A percentile compares a stretch with the other conserved stretches of the same genome.
phyloP scores from a whole-genome alignment of 495 filamentous ascomycete genomes.

The Aspergillus panamensis region DNA sequence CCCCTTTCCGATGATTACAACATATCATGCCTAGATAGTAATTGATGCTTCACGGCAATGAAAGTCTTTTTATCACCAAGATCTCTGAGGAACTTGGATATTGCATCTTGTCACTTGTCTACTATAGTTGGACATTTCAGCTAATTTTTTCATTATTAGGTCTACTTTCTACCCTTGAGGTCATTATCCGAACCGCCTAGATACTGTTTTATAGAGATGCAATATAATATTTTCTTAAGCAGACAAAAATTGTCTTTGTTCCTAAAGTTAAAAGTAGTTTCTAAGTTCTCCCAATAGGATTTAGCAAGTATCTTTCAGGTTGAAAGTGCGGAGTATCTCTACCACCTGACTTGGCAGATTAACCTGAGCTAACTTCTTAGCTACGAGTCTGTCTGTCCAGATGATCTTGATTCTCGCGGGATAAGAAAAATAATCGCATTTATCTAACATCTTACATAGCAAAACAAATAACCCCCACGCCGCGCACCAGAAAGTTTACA shows the following conservation, averaged over 20 bases:
- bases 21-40: conserved; percentile 80
- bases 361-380: too few relatives aligned
- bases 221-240: neutral
- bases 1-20: conserved; percentile 65
- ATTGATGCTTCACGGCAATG: conserved; percentile 66
- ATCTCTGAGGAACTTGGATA: conserved; percentile 65
- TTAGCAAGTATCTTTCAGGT: too few relatives aligned
- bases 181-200: neutral
- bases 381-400: too few relatives aligned
- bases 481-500: conserved; percentile 5
- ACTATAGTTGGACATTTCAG: conserved; percentile 20
- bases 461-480: conserved; percentile 8
- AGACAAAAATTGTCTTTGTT: too few relatives aligned
- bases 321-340: too few relatives aligned
- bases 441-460: conserved; percentile 17
- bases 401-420: neutral
- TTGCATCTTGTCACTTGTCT: conserved; percentile 20
- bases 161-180: neutral
- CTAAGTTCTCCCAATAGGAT: too few relatives aligned
- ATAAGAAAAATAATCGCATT: conserved; percentile 6
- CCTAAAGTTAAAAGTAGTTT: too few relatives aligned
- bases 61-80: conserved; percentile 70
- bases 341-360: too few relatives aligned
- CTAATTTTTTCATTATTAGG: conserved; percentile 28
- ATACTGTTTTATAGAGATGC: neutral